phyloP scores from a whole-genome alignment of 2,329 filamentous ascomycete genomes.

The Pyrenophora graminea region DNA sequence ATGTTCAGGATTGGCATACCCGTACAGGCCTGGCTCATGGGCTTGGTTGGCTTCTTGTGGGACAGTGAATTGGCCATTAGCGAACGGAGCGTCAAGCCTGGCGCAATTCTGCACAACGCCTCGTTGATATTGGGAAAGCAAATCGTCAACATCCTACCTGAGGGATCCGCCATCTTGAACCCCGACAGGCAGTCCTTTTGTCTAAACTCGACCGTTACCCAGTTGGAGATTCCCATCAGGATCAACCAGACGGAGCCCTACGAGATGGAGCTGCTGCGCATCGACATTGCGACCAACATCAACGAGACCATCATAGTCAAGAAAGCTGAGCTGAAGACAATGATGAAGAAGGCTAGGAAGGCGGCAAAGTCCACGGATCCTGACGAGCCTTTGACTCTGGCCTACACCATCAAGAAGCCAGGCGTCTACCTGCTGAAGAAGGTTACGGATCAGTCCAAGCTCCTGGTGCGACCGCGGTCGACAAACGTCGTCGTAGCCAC shows the following conservation, averaged over 20 bases:
- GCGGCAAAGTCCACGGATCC: slow-evolving; percentile 54
- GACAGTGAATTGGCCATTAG: slow-evolving; percentile 91
- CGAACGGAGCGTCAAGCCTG: slow-evolving; percentile 89
- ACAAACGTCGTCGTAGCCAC: slow-evolving; percentile 82
- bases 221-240: slow-evolving; percentile 75
- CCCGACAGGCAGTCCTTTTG: slow-evolving; percentile 81
- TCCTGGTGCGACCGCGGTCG: slow-evolving; percentile 79
- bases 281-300: slow-evolving; percentile 78
- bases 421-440: slow-evolving; percentile 84
- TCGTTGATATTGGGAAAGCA: slow-evolving; percentile 95
- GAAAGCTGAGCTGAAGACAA: slow-evolving; percentile 72
- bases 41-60: slow-evolving; percentile 79
- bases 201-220: slow-evolving; percentile 65
- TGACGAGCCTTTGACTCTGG: slow-evolving; percentile 67
- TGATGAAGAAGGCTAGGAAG: slow-evolving; percentile 73
- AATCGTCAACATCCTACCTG: slow-evolving; percentile 95
- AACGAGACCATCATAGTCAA: slow-evolving; percentile 81
- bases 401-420: slow-evolving; percentile 78
- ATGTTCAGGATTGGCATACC: slow-evolving; percentile 92
- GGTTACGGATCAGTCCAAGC: slow-evolving; percentile 89
- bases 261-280: slow-evolving; percentile 83
- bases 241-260: slow-evolving; percentile 93
- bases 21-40: slow-evolving; percentile 72
- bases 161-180: slow-evolving; percentile 90
- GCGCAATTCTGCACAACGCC: slow-evolving; percentile 84